Evolutionary conservation across 805 yeast species (phyloP), one percentile per base, ranked within the genome.

Genomic region (Kazachstania bromeliacearum): DNA sequence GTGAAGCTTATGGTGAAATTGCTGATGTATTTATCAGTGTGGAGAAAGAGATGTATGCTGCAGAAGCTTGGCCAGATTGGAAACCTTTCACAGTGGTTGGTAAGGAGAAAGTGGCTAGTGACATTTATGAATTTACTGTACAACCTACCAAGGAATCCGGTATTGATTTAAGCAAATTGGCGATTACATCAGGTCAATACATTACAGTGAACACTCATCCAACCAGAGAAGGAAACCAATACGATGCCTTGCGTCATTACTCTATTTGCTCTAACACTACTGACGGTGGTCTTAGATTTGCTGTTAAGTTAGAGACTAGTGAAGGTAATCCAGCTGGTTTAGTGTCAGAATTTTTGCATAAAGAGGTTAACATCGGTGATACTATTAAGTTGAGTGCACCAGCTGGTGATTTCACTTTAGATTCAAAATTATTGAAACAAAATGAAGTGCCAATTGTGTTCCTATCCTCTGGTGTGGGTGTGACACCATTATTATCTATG

Each of bases 401-500:
- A 24, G 62, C 66, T 17, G 87, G 85, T 25, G 66, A 67, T 33
- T 65, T 77, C 40, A 50, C 57, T 3, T 63, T 61, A 28, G 45
- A 53, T 32, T 35, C 50, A 32, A 31, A 43, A n/a, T 31, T 50
- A 32, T 43, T 50, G 20, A 28, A 61, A 39, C 60, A 63, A 21
- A 43, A 56, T 12, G 53, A 51, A 15, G 37, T 51, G 27, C 63
- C 66, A 18, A 50, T 64, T 15, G 62, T 68, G 2, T 53, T 77
- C 20, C 57, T 76, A 37, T 65, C 74, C 15, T 81, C 77, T 32
- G 87, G 85, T 36, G 74, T 76, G 38, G 85, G 85, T 42, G 71
- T 75, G 34, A 79, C 85, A 5, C 85, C 87, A 23, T 38, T 75
- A 22, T 46, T 79, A 23, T 63, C 83, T 5, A 68, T 77, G 50